Evolutionary conservation across 2,329 filamentous ascomycete genomes (phyloP), one percentile per base, ranked within the genome.

Genomic region (Ascochyta fabae): DNA sequence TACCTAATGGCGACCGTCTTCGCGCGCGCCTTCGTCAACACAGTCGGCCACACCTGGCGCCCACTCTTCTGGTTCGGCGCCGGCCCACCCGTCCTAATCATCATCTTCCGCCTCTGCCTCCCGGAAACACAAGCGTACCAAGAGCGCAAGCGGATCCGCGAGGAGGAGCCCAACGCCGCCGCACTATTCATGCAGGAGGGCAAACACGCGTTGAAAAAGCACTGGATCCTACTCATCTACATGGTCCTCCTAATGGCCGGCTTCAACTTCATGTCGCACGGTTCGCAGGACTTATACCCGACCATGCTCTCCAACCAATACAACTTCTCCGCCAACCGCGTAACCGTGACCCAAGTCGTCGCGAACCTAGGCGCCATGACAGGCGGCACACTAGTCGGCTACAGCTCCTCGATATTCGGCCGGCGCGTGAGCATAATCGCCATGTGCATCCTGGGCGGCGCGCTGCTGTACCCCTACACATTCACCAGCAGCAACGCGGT

Each of bases 231-330:
- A 2, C 80, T 96, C 52, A 79, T 87, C 33, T 96, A 96, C 76
- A 81, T 96, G 53, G 90, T 96, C 6, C 79, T 96, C 19, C 80
- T 96, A 35, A 96, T 96, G 91, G 88, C 91, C 1, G 91, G 91
- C 4, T 95, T 96, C 80, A 96, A 96, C 77, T 96, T 95, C 71
- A 92, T 95, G 89, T 90, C 87, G 16, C 90, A 93, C 70, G 90
- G 90, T 49, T 89, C 86, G 22, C 86, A 89, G 66, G 85, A 88
- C 72, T 74, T 87, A 2, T 88, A 86, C 60, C 84, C 83, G 0
- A 86, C 84, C 3, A 83, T 87, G 79, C 70, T 86, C 13, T 66
- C 77, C 75, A 90, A 82, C 60, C 80, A 86, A 64, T 85, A 82
- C 72, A 75, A 78, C 49, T 86, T 86, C 74, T 79, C 77, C 8